Percentiles rank a stretch among this genome's conserved stretches.
Conservation (phyloP, 768 basidiomycete genomes). For the Boletus fagicola region DNA sequence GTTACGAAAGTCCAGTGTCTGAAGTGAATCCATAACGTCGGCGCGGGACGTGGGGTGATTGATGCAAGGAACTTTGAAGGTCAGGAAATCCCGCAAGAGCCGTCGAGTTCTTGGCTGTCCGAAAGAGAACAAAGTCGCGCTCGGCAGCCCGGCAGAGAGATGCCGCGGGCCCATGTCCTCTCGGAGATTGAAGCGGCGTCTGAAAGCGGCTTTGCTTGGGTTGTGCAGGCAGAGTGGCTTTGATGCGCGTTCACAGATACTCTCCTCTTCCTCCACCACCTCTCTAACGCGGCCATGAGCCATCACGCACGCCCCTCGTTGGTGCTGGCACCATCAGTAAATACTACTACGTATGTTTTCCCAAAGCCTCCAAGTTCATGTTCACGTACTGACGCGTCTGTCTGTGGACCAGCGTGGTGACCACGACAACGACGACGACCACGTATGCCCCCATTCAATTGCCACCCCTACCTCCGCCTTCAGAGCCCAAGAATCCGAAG, state of each 20-base stretch:
- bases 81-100: neutral
- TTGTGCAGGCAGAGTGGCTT: slow-evolving; percentile 35
- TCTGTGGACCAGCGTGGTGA: slow-evolving; percentile 62
- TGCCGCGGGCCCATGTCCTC: slow-evolving; percentile 13
- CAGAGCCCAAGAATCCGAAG: slow-evolving; percentile 74
- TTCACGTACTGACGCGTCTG: slow-evolving; percentile 24
- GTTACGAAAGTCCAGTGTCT: neutral
- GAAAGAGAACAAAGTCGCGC: slow-evolving; percentile 11
- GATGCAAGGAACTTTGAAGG: neutral
- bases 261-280: slow-evolving; percentile 25
- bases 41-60: neutral
- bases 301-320: slow-evolving; percentile 63
- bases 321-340: slow-evolving; percentile 76
- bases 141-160: slow-evolving; percentile 24
- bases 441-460: slow-evolving; percentile 86
- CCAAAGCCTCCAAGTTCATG: neutral
- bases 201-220: slow-evolving; percentile 28
- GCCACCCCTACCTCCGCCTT: slow-evolving; percentile 68
- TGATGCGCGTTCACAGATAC: slow-evolving; percentile 31
- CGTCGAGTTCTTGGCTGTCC: neutral
- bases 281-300: slow-evolving; percentile 49
- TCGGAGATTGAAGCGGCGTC: slow-evolving; percentile 27
- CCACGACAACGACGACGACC: slow-evolving; percentile 89
- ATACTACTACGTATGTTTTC: slow-evolving; percentile 72
- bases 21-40: neutral